Evolutionary conservation across 352 stramenopile genomes (phyloP).

Genomic region (Thraustochytrium sp.): DNA sequence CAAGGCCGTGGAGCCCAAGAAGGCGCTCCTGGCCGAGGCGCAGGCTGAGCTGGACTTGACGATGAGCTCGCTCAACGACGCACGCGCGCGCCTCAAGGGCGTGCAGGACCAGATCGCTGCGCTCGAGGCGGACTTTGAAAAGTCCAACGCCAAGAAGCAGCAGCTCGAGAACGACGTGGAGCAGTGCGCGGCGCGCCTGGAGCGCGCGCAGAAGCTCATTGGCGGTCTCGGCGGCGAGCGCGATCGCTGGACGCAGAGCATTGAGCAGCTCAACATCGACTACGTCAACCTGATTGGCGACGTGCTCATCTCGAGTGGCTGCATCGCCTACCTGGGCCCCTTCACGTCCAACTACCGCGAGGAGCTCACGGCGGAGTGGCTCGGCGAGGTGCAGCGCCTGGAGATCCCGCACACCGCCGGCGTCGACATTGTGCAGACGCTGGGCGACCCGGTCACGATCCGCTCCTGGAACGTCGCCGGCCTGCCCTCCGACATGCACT

Average conservation of each 20-base stretch:
- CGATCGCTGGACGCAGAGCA: constrained; percentile 81
- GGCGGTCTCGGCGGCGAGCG: constrained; percentile 87
- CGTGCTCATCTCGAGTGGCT: constrained; percentile 83
- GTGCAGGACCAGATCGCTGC: constrained; percentile 83
- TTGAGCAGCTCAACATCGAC: constrained; percentile 59
- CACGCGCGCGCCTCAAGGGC: constrained; percentile 78
- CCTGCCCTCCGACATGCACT: constrained; percentile 88
- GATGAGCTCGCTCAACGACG: constrained; percentile 72
- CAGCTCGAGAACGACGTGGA: constrained; percentile 69
- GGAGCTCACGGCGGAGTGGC: constrained; percentile 75
- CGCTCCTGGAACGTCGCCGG: constrained; percentile 87
- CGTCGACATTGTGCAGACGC: constrained; percentile 63
- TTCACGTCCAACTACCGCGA: constrained; percentile 86
- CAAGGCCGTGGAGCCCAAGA: constrained; percentile 81
- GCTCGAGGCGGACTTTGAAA: constrained; percentile 78
- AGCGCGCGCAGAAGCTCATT: constrained; percentile 84
- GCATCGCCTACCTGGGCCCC: constrained; percentile 86
- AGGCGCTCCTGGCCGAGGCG: constrained; percentile 78
- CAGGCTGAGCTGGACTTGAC: constrained; percentile 74
- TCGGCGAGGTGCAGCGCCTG: constrained; percentile 53
- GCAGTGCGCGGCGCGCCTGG: constrained; percentile 84
- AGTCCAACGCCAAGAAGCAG: constrained; percentile 84
- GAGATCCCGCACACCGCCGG: constrained; percentile 82
- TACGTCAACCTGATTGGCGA: constrained; percentile 88
- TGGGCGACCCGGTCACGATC: constrained; percentile 84